These are phyloP conservation scores for Rhododendron griersonianum DNA, from an alignment of 148 eudicot genomes.

Conservation along the genomic window DNA sequence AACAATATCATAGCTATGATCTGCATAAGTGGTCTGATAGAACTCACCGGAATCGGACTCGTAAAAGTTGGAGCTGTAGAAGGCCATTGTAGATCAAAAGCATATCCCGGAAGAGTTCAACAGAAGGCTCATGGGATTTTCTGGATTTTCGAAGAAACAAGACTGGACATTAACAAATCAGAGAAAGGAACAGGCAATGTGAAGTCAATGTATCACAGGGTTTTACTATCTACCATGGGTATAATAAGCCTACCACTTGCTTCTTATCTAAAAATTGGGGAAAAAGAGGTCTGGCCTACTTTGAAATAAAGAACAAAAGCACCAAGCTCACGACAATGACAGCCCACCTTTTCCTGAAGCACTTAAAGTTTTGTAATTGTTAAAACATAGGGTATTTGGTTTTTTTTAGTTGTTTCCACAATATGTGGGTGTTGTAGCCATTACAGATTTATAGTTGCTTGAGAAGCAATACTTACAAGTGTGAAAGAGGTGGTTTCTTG, in stretches of 20 bases:
- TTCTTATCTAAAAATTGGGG: conserved; percentile 7
- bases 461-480: neutral
- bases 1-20: conserved; percentile 12
- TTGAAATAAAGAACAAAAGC: neutral
- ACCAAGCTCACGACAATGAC: neutral
- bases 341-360: neutral
- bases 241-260: neutral
- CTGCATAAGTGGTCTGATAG: conserved; percentile 14
- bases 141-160: neutral
- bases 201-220: neutral
- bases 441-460: neutral
- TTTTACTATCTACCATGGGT: neutral
- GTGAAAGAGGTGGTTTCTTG: neutral
- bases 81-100: conserved; percentile 28
- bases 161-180: neutral
- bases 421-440: neutral
- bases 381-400: neutral
- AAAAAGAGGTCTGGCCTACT: neutral
- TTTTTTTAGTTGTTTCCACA: neutral
- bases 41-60: conserved; percentile 24
- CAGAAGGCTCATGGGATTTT: neutral
- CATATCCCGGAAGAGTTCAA: neutral
- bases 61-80: conserved; percentile 17
- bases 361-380: neutral
- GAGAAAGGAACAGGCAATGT: neutral